These are phyloP conservation scores for Castanospermum australe DNA, from an alignment of 306 rosid species.

Conservation along the genomic window DNA sequence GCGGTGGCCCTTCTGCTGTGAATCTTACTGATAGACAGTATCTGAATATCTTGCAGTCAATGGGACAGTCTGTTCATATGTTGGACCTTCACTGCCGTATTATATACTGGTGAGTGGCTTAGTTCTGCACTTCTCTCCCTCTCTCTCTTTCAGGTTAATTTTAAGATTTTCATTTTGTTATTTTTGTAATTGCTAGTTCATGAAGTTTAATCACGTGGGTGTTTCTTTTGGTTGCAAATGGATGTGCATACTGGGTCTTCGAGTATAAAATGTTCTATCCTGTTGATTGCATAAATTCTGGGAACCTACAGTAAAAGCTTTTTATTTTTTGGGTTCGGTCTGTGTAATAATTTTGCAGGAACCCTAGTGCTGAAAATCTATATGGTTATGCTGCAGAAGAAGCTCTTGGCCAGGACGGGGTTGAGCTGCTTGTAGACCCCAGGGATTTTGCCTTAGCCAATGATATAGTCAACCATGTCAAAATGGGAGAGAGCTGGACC, in stretches of 20 bases:
- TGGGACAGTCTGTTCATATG: conserved; percentile 92
- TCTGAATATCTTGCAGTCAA: conserved; percentile 89
- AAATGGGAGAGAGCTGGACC: conserved; percentile 80
- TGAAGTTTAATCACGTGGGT: conserved; percentile 9
- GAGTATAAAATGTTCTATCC: background rate
- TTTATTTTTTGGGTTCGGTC: conserved; percentile 8
- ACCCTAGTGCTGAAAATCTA: conserved; percentile 76
- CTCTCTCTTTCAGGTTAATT: background rate
- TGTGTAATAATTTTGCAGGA: conserved; percentile 58
- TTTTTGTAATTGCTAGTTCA: background rate
- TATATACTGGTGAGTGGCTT: conserved; percentile 65
- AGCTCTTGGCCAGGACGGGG: conserved; percentile 69
- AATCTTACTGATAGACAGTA: conserved; percentile 59
- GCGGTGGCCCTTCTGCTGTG: conserved; percentile 49
- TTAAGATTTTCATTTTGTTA: background rate
- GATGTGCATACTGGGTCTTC: background rate
- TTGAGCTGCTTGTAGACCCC: conserved; percentile 67
- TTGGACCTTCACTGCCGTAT: conserved; percentile 71
- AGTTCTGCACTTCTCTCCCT: background rate
- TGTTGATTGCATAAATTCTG: background rate
- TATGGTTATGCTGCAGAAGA: conserved; percentile 83
- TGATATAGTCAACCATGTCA: conserved; percentile 54
- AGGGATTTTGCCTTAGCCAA: conserved; percentile 48
- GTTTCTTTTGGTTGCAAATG: background rate
- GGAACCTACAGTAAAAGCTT: background rate